Percentiles rank a stretch among this genome's conserved stretches.
Conservation (phyloP, 2,329 filamentous ascomycete genomes). For the Aureobasidium lini region DNA sequence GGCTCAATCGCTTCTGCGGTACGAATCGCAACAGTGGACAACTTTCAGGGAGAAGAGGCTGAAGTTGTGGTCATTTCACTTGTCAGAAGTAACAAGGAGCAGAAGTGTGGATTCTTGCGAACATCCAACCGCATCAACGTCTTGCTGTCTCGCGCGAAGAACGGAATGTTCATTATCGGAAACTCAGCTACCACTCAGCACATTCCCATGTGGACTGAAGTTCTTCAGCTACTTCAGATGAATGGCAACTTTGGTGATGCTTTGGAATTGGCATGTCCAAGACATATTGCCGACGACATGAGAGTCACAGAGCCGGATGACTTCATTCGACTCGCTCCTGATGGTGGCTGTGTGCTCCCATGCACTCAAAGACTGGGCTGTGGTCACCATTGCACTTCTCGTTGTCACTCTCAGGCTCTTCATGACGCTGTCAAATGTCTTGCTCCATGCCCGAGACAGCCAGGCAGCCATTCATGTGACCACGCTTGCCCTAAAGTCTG, state of each 20-base stretch:
- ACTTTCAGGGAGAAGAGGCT: constrained; percentile 71
- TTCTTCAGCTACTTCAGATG: constrained; percentile 45
- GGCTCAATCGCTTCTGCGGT: constrained; percentile 9
- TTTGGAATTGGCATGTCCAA: constrained; percentile 52
- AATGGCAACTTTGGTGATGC: constrained; percentile 41
- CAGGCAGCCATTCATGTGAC: constrained; percentile 27
- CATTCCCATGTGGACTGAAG: constrained; percentile 57
- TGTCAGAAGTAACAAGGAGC: constrained; percentile 58
- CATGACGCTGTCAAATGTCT: constrained; percentile 36
- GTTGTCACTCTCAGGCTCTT: constrained; percentile 38
- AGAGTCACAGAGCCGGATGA: constrained; percentile 48
- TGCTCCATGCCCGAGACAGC: constrained; percentile 32
- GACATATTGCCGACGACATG: constrained; percentile 50
- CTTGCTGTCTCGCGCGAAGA: constrained; percentile 56
- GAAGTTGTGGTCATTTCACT: constrained; percentile 64
- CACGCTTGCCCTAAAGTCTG: constrained; percentile 38
- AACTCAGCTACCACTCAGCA: constrained; percentile 41
- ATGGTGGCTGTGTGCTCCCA: constrained; percentile 51
- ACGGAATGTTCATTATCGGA: constrained; percentile 66
- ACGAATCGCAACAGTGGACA: constrained; percentile 30
- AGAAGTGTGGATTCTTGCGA: constrained; percentile 57
- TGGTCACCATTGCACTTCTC: constrained; percentile 38
- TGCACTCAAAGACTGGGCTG: constrained; percentile 42
- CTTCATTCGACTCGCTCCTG: constrained; percentile 49
- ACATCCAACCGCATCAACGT: constrained; percentile 64